Percentiles rank a stretch among this genome's conserved stretches.
phyloP scores from a whole-genome alignment of 176 grass and related monocot genomes.

The Carex parvula region DNA sequence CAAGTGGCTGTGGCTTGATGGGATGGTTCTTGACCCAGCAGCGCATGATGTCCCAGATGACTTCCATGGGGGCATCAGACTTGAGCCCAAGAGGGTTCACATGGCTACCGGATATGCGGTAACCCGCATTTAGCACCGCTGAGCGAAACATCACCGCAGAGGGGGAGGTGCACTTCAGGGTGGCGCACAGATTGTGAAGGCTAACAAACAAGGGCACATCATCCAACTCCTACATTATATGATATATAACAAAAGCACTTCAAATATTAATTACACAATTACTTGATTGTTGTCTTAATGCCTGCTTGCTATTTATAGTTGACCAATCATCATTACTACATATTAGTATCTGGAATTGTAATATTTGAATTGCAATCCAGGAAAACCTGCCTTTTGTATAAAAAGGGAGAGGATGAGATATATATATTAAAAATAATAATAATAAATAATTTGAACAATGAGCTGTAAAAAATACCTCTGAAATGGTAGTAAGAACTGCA shows the following conservation, averaged over 20 bases:
- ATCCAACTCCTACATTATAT: conserved; percentile 65
- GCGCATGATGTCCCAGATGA: conserved; percentile 98
- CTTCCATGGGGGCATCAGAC: conserved; percentile 87
- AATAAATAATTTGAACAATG: not conserved
- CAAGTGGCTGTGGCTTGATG: conserved; percentile 61
- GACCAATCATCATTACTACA: not conserved
- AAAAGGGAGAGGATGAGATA: not conserved
- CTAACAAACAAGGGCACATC: conserved; percentile 85
- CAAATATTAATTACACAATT: not conserved
- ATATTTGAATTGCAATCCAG: not conserved
- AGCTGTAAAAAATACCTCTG: conserved; percentile 49
- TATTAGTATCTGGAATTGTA: not conserved
- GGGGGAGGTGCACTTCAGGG: conserved; percentile 85
- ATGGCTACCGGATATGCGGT: conserved; percentile 76
- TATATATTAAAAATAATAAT: not conserved
- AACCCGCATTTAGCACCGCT: conserved; percentile 95
- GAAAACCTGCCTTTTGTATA: not conserved
- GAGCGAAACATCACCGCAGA: conserved; percentile 76
- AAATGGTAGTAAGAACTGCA: conserved; percentile 71
- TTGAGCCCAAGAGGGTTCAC: conserved; percentile 73
- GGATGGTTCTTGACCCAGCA: conserved; percentile 99
- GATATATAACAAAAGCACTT: conserved; percentile 23
- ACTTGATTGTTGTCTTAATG: not conserved
- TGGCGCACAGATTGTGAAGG: conserved; percentile 84
- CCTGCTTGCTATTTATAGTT: not conserved